Conservation (phyloP, 2,329 filamentous ascomycete species). For the Neonectria faginata region DNA sequence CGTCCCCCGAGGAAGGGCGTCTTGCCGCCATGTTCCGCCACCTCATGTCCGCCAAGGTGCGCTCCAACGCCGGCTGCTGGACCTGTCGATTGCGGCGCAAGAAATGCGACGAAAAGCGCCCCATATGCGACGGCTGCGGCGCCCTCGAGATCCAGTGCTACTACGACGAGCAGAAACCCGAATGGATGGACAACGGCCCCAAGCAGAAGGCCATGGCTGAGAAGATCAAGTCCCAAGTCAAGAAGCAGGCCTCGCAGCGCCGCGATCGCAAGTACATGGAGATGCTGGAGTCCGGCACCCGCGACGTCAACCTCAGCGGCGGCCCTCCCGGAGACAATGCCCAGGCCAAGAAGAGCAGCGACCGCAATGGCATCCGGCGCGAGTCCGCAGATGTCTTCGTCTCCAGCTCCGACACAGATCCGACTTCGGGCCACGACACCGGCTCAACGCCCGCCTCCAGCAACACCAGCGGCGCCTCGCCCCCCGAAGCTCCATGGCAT, state of each 20-base stretch:
- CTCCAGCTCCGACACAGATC: constrained; percentile 48
- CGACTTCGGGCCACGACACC: constrained; percentile 39
- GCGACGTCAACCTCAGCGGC: constrained; percentile 40
- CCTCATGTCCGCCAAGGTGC: constrained; percentile 48
- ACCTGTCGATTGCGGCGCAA: constrained; percentile 71
- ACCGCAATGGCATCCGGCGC: constrained; percentile 7
- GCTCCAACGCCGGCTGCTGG: constrained; percentile 66
- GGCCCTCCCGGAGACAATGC: not conserved
- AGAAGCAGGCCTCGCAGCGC: constrained; percentile 63
- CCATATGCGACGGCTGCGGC: constrained; percentile 63
- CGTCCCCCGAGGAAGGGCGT: not conserved
- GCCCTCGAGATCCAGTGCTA: constrained; percentile 68
- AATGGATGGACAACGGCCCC: constrained; percentile 67
- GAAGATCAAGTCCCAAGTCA: constrained; percentile 68
- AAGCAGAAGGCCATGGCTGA: constrained; percentile 64
- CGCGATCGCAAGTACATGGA: constrained; percentile 63
- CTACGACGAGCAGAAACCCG: constrained; percentile 63
- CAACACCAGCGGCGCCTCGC: constrained; percentile 47
- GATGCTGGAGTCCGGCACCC: constrained; percentile 53
- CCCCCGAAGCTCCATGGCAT: constrained; percentile 50
- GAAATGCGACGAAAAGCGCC: constrained; percentile 68
- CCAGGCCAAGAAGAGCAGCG: not conserved
- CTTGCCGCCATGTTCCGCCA: constrained; percentile 43
- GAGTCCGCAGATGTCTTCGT: constrained; percentile 26
- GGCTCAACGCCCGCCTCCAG: constrained; percentile 47